Conservation (phyloP, 331 rosid genomes). For the Pyrus hybrid region DNA sequence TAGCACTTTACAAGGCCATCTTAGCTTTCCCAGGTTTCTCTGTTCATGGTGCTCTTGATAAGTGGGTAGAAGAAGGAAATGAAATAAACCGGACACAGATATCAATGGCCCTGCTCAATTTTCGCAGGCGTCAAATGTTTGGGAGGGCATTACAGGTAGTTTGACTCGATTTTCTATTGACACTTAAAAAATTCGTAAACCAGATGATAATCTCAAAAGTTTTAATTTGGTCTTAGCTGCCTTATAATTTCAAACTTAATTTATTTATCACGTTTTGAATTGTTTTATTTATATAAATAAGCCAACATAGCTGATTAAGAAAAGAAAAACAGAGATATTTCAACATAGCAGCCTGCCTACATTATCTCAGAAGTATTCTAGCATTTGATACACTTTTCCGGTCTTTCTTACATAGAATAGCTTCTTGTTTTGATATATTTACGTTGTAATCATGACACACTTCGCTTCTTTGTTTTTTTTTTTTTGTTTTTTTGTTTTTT, state of each 20-base stretch:
- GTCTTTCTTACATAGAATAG: background rate
- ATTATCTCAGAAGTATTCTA: background rate
- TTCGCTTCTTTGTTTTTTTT: background rate
- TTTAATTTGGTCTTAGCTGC: background rate
- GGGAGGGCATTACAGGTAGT: slow-evolving; percentile 84
- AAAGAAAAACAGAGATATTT: background rate
- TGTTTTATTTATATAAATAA: background rate
- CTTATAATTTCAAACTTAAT: background rate
- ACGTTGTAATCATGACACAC: background rate
- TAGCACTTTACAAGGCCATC: slow-evolving; percentile 41
- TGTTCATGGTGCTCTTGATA: slow-evolving; percentile 32
- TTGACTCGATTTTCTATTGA: background rate
- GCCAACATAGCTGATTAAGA: background rate
- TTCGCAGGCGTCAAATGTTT: slow-evolving; percentile 50
- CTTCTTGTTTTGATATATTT: background rate
- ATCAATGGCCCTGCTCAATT: slow-evolving; percentile 30
- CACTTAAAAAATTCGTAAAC: background rate
- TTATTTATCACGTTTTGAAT: background rate
- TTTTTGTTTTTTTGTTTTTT: background rate
- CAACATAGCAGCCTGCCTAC: background rate
- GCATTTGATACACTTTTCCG: background rate
- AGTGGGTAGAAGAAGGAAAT: slow-evolving; percentile 74
- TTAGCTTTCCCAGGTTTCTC: slow-evolving; percentile 23
- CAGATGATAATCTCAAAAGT: background rate
- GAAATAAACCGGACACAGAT: slow-evolving; percentile 43